Conservation (phyloP, 2,329 filamentous ascomycete species). For the Exserohilum rostratum region DNA sequence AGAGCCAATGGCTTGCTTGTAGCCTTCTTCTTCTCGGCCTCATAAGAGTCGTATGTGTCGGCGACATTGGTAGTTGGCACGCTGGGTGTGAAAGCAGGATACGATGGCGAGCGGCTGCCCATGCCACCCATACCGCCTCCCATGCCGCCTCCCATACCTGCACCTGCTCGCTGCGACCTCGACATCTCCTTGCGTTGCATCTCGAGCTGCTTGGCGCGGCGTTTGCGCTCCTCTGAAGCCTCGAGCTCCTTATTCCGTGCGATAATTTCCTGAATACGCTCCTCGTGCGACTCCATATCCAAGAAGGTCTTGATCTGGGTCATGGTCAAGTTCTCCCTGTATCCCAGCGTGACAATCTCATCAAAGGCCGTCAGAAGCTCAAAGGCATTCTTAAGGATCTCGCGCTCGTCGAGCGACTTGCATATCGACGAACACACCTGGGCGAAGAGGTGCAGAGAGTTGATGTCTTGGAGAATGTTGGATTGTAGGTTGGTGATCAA, state of each 20-base stretch:
- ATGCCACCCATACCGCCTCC: conserved; percentile 52
- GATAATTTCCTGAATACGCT: conserved; percentile 84
- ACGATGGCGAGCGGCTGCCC: conserved; percentile 75
- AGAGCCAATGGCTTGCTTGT: conserved; percentile 76
- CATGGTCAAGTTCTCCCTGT: conserved; percentile 93
- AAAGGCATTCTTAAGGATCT: conserved; percentile 93
- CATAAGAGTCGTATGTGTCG: conserved; percentile 91
- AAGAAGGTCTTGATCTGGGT: conserved; percentile 99
- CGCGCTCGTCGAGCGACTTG: conserved; percentile 92
- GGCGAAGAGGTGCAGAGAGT: conserved; percentile 95
- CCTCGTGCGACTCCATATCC: conserved; percentile 99
- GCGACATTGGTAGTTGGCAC: conserved; percentile 69
- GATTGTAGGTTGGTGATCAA: conserved; percentile 99
- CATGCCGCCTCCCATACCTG: conserved; percentile 38
- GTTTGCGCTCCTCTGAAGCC: conserved; percentile 96
- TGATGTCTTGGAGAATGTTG: conserved; percentile 99
- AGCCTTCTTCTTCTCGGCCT: conserved; percentile 96
- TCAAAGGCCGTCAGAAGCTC: conserved; percentile 97
- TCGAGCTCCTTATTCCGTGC: conserved; percentile 95
- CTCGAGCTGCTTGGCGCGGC: conserved; percentile 97
- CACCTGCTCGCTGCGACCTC: conserved; percentile 66
- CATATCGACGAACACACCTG: conserved; percentile 97
- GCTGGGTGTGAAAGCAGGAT: conserved; percentile 87
- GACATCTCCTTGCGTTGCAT: conserved; percentile 98
- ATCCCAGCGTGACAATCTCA: conserved; percentile 93